Base-by-base conservation (phyloP, 2,329 filamentous ascomycete species). In the Colletotrichum cuscutae region DNA sequence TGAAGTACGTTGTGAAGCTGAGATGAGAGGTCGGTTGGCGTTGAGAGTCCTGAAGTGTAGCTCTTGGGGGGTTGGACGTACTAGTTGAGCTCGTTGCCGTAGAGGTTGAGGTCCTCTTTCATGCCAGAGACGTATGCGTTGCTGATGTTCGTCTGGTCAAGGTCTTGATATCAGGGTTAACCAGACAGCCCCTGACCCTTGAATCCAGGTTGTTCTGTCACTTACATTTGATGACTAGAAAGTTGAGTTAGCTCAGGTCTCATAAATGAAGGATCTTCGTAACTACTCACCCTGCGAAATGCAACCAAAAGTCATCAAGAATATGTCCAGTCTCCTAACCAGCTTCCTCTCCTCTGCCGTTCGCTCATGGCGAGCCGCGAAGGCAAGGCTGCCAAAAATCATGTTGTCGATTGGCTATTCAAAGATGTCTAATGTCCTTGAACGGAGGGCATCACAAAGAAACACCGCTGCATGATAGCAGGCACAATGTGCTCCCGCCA, bases 111-210 rank as follows among this genome's bases (percentile, higher is more conserved):
- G 26, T 87, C 85, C 61, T 86, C 84, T 64, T 82, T 82, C 81
- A 86, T 86, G 4, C 85, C 86, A 13, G 83, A 84, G 11, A 87
- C 85, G 75, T 86, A 86, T 6, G 85, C 85, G 77, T 86, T 86
- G 53, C 62, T 78, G 19, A 84, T 78, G 53, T 83, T 84, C 19
- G 79, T 81, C n/a, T 82, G 80, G 62, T 84, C 82, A 11, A 84
- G 80, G 59, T 69, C 70, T 72, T 63, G 24, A 30, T 22, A 12
- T 6, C 26, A 2, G 11, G 13, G 60, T 53, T 26, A 63, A 53
- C 24, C 28, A 13, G 19, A 46, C 8, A 2, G 28, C 2, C 7
- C 15, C 13, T 22, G 22, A 13, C 7, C 11, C 9, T 22, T 13
- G 12, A 19, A 35, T 13, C 26, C 6, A 19, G 28, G 42, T 12